Conservation (phyloP, 805 yeast genomes). For the Ascoidea rubescens region DNA sequence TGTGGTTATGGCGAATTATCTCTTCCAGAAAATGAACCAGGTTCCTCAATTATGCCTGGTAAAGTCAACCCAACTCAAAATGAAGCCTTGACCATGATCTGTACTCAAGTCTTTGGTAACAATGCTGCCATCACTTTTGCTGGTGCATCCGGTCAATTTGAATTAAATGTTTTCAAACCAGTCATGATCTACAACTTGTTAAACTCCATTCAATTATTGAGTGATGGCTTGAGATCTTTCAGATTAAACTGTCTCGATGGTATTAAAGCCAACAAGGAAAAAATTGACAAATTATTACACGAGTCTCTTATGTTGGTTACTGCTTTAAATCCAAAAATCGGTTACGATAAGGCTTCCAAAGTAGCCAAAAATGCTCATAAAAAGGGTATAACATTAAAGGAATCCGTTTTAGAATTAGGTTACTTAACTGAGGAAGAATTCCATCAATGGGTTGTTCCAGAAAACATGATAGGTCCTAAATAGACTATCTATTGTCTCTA, state of each 20-base stretch:
- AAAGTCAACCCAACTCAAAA: slow-evolving; percentile 99
- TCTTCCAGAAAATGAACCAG: slow-evolving; percentile 97
- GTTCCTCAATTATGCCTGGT: slow-evolving; percentile 99
- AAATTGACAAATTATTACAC: slow-evolving; percentile 76
- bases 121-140: slow-evolving; percentile 90
- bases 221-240: slow-evolving; percentile 85
- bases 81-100: slow-evolving; percentile 97
- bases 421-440: slow-evolving; percentile 77
- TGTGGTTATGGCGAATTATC: slow-evolving; percentile 96
- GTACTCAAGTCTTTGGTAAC: slow-evolving; percentile 96
- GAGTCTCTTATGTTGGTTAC: slow-evolving; percentile 98
- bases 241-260: slow-evolving; percentile 93
- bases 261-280: slow-evolving; percentile 74
- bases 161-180: slow-evolving; percentile 96
- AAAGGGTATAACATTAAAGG: slow-evolving; percentile 91
- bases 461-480: slow-evolving; percentile 94
- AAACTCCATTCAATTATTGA: slow-evolving; percentile 74
- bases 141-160: slow-evolving; percentile 98
- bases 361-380: slow-evolving; percentile 98
- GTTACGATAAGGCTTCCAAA: slow-evolving; percentile 94
- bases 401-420: slow-evolving; percentile 85
- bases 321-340: slow-evolving; percentile 96
- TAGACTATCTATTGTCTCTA: slow-evolving; percentile 18
- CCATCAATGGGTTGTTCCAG: slow-evolving; percentile 95
- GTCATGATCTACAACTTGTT: slow-evolving; percentile 85